Conservation (phyloP, 345 rosid genomes). For the Noccaea caerulescens region DNA sequence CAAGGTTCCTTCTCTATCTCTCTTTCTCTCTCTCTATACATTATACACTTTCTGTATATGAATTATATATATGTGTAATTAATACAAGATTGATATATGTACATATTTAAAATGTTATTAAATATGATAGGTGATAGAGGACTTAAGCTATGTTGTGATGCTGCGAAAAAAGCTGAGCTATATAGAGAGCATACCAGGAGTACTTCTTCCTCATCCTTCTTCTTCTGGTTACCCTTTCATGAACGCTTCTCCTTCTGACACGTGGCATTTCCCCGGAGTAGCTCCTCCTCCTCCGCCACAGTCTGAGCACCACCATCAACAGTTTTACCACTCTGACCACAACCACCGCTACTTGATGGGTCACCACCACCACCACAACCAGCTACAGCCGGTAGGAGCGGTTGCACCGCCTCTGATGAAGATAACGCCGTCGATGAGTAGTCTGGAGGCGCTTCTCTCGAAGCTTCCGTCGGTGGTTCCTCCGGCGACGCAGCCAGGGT, state of each 20-base stretch:
- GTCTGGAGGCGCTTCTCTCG: conserved; percentile 94
- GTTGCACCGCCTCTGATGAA: conserved; percentile 45
- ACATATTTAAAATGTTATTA: conserved; percentile 3
- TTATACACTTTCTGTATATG: neutral
- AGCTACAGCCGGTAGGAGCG: conserved; percentile 24
- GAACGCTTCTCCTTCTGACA: conserved; percentile 50
- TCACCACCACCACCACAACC: conserved; percentile 24
- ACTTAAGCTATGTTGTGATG: conserved; percentile 77
- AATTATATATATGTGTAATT: too few species aligned
- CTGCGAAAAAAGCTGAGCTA: conserved; percentile 86
- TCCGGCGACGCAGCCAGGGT: conserved; percentile 42
- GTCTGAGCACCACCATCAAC: conserved; percentile 49
- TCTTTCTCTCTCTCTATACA: conserved; percentile 5
- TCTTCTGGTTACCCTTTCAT: conserved; percentile 69
- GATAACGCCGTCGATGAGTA: conserved; percentile 92
- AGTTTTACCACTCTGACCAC: conserved; percentile 37
- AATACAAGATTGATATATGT: neutral
- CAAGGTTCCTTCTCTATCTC: conserved; percentile 60
- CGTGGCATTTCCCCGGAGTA: conserved; percentile 59
- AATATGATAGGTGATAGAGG: conserved; percentile 69
- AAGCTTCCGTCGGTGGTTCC: conserved; percentile 94
- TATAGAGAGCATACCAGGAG: conserved; percentile 94
- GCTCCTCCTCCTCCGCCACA: conserved; percentile 48
- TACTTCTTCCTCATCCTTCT: conserved; percentile 90
- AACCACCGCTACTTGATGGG: conserved; percentile 38